These are phyloP conservation scores for Wallacemonas sp. DNA, from an alignment of 208 protist species.

Conservation along the genomic window DNA sequence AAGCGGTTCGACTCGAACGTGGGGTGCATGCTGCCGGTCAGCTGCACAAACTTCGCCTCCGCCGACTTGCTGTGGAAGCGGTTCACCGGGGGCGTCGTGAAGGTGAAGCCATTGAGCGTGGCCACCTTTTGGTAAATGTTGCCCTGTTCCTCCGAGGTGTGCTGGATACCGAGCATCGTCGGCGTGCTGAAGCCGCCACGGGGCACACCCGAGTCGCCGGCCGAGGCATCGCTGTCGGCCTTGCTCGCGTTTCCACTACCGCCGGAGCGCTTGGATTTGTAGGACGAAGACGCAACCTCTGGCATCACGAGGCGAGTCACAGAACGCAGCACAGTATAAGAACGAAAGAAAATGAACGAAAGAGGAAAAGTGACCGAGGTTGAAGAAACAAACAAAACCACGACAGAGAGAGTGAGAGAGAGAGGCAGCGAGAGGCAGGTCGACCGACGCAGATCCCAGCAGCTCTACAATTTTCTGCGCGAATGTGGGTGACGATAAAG, in stretches of 20 bases:
- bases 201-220: neutral
- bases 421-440: too few species aligned
- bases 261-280: conserved; percentile 20
- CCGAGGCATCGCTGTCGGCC: neutral
- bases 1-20: conserved; percentile 78
- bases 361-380: too few species aligned
- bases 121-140: conserved; percentile 79
- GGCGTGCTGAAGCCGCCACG: conserved; percentile 37
- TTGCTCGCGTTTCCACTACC: neutral
- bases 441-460: too few species aligned
- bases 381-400: conserved; percentile 9
- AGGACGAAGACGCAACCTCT: conserved; percentile 13
- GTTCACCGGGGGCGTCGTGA: conserved; percentile 75
- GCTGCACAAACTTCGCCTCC: conserved; percentile 71
- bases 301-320: too few species aligned
- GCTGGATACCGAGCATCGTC: conserved; percentile 76
- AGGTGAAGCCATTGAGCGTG: conserved; percentile 76
- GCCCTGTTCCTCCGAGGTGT: conserved; percentile 65
- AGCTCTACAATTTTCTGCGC: too few species aligned
- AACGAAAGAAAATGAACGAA: too few species aligned
- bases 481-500: too few species aligned
- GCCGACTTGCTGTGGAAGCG: conserved; percentile 81
- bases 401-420: too few species aligned
- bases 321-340: too few species aligned
- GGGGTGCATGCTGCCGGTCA: conserved; percentile 72